Base-by-base conservation (phyloP, 495 filamentous ascomycete species). In the Haplographium delicatum region DNA sequence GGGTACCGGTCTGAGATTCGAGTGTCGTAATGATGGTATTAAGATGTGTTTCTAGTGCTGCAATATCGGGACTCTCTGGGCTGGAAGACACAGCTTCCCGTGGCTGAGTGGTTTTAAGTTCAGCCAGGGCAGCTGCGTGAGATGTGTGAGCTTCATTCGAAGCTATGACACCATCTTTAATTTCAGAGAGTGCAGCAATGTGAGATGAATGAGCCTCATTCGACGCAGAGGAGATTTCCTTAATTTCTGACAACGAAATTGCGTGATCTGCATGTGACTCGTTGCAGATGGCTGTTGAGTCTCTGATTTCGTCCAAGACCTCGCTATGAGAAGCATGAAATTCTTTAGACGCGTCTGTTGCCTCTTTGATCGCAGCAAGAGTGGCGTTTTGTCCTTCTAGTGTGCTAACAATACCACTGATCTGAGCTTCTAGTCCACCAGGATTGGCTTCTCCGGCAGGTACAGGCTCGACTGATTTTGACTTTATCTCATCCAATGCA, bases 161-260 rank as follows among this genome's bases (percentile, higher is more conserved):
- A 3, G 37, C 35, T 31, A 5, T 20, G 3, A 38, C 35, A 19
- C 40, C 26, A 18, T 44, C 57, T 25, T 53, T 53, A 33, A 60
- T 47, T 15, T 53, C 53, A 19, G 23, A 35, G 5, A 55, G 20
- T 7, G 48, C 13, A 45, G 26, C 27, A 18, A 33, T 20, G 33
- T 59, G 56, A 23, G 42, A 33, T 25, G 42, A 39, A 28, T 59
- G 57, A 6, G 51, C 50, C n/a, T 56, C 53, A 15, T 49, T 53
- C 10, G 49, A 53, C 11, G 37, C 31, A 9, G 37, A 25, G 9
- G 27, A 33, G 5, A 47, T 24, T 7, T 59, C 46, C 25, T 55
- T 54, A 26, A 54, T 24, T 8, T 57, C 54, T 1, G 24, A 24
- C 22, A 53, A 38, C 9, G 33, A 23, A 19, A 25, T 5, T 18